Percentiles rank a stretch among this genome's conserved stretches.
These are phyloP conservation scores for Hansenula anomala DNA, from an alignment of 1,139 yeast species.

Conservation along the genomic window DNA sequence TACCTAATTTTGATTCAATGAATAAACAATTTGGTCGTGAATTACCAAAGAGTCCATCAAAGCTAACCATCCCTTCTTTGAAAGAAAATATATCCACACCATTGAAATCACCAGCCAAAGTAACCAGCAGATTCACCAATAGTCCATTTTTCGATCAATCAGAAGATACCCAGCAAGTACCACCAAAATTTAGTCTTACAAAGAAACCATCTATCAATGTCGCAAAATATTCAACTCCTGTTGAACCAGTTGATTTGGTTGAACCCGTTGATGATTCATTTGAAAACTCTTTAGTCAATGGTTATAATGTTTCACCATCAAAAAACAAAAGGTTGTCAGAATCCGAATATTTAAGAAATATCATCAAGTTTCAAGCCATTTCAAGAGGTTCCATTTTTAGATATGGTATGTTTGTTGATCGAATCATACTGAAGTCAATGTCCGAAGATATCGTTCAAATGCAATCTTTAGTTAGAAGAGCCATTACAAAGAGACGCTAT, in stretches of 20 bases:
- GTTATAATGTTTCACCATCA: conserved; percentile 25
- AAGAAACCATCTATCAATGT: neutral
- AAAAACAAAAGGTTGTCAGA: conserved; percentile 28
- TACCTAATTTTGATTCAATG: conserved; percentile 55
- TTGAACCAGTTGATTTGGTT: conserved; percentile 2
- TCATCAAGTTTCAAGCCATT: conserved; percentile 49
- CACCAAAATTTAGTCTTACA: no score
- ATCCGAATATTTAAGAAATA: conserved; percentile 28
- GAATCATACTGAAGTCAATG: conserved; percentile 53
- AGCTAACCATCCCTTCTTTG: conserved; percentile 1
- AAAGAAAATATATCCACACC: conserved; percentile 1
- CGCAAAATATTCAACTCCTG: no score
- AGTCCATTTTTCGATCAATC: conserved; percentile 2
- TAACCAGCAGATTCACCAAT: neutral
- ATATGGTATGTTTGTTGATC: conserved; percentile 56
- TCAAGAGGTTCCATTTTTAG: conserved; percentile 64
- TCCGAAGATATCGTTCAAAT: conserved; percentile 40
- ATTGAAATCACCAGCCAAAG: neutral
- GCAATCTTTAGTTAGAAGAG: conserved; percentile 31
- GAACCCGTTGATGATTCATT: neutral
- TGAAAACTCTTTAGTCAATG: conserved; percentile 4
- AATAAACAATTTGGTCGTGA: conserved; percentile 19
- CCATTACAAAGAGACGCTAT: conserved; percentile 8
- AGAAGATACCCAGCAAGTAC: no score
- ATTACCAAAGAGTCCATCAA: conserved; percentile 5